phyloP scores from a whole-genome alignment of 768 basidiomycete species.

The Xanthoconium purpureum region DNA sequence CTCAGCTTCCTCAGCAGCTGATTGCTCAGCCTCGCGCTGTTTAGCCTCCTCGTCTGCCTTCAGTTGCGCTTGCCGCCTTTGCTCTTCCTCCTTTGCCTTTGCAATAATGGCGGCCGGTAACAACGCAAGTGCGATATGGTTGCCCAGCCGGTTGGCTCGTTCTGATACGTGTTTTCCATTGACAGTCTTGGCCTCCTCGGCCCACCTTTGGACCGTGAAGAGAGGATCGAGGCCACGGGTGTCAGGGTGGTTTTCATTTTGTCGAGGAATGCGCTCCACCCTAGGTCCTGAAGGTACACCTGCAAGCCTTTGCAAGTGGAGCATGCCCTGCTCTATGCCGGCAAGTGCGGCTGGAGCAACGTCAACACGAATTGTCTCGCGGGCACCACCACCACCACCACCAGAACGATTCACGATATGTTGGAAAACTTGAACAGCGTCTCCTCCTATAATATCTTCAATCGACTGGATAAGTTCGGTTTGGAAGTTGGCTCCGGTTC shows the following conservation, averaged over 20 bases:
- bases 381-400: conserved; percentile 33
- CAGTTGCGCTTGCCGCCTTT: conserved; percentile 44
- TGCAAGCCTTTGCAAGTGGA: conserved; percentile 47
- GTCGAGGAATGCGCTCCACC: conserved; percentile 52
- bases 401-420: conserved; percentile 69
- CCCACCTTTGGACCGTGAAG: conserved; percentile 83
- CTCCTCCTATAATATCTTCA: conserved; percentile 77
- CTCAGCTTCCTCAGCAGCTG: conserved; percentile 31
- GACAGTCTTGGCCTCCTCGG: conserved; percentile 80
- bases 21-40: conserved; percentile 38
- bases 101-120: conserved; percentile 76
- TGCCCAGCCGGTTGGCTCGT: conserved; percentile 61
- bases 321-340: conserved; percentile 54
- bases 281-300: conserved; percentile 53
- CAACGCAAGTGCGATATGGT: conserved; percentile 70
- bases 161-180: conserved; percentile 73
- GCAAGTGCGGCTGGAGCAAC: conserved; percentile 64
- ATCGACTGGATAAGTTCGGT: conserved; percentile 71
- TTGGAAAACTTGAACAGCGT: conserved; percentile 80
- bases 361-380: conserved; percentile 76
- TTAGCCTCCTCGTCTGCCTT: conserved; percentile 49
- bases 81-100: conserved; percentile 42
- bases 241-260: conserved; percentile 44
- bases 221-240: conserved; percentile 65
- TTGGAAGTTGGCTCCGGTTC: conserved; percentile 44